Evolutionary conservation across 1,284 basidiomycete genomes (phyloP), one percentile per base, ranked within the genome.

Genomic region (Nidula niveotomentosa): DNA sequence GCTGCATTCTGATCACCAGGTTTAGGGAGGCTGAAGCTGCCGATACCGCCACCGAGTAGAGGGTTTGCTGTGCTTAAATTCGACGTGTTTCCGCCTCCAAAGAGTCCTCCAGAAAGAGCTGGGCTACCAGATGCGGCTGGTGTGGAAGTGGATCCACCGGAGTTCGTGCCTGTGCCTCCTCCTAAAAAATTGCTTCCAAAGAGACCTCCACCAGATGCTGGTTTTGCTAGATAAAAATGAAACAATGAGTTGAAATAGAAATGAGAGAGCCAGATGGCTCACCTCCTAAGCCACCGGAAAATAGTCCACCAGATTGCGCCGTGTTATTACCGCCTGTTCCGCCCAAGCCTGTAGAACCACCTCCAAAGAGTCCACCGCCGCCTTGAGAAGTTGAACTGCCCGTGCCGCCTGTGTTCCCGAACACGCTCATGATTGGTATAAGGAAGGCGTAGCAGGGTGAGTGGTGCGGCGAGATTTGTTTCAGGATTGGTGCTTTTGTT

Each of bases 1-100:
- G 58, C 60, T 52, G 65, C 56, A 43, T 54, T 60, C 45, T 65
- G 61, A 48, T 72, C 70, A 15, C 64, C 59, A 18, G 70, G 67
- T 59, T 74, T 74, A 17, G 65, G 60, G 35, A 67, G 60, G 53
- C 52, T 59, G 47, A 69, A 70, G 10, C 57, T 49, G 57, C 23
- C 2, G 23, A 23, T 23, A 23, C 23, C 23, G 5, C 52, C 56
- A 30, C 55, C 56, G 30, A 58, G 58, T 30, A 60, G 44, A 12
- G 56, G 47, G 36, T 49, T 45, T 13, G 12, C 3, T 45, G 52
- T 43, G 23, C 50, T 36, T 18, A 55, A 44, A 23, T 57, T 34
- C 13, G 56, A 35, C 17, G 53, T 36, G 23, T 48, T 45, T 39
- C 56, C 57, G 30, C 58, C 54, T 51, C 55, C 56, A 53, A 58